These are phyloP conservation scores for Capsella bursapastoris DNA, from an alignment of 345 rosid genomes.

Conservation along the genomic window DNA sequence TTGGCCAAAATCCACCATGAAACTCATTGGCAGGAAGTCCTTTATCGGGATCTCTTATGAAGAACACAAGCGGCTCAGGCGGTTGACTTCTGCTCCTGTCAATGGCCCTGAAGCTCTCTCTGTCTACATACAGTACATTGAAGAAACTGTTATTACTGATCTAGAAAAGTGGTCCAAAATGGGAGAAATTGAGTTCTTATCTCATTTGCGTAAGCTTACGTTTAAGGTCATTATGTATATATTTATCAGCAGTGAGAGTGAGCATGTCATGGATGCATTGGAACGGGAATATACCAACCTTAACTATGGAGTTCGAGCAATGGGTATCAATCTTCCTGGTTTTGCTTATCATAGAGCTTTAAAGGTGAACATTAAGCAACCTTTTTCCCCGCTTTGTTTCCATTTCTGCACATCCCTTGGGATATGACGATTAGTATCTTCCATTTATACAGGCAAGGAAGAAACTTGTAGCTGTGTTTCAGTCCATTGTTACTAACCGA, in stretches of 20 bases:
- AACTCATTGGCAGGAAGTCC: slow-evolving; percentile 80
- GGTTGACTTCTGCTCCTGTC: slow-evolving; percentile 74
- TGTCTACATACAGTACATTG: slow-evolving; percentile 62
- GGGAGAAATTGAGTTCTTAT: slow-evolving; percentile 71
- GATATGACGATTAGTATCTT: neutral
- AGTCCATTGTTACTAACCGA: slow-evolving; percentile 62
- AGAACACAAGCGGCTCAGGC: slow-evolving; percentile 88
- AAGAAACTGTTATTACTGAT: slow-evolving; percentile 57
- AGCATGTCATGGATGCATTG: slow-evolving; percentile 60
- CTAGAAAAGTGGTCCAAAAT: slow-evolving; percentile 69
- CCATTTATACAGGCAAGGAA: slow-evolving; percentile 44
- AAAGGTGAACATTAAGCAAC: slow-evolving; percentile 51
- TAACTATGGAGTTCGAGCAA: slow-evolving; percentile 81
- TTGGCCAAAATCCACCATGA: slow-evolving; percentile 72
- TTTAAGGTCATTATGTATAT: slow-evolving; percentile 80
- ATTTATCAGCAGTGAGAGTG: slow-evolving; percentile 77
- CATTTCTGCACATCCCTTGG: neutral
- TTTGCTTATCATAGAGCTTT: slow-evolving; percentile 82
- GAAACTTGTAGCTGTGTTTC: slow-evolving; percentile 64
- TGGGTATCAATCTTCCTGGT: slow-evolving; percentile 89
- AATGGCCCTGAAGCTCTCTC: slow-evolving; percentile 84
- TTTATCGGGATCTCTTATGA: slow-evolving; percentile 69
- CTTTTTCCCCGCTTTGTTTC: neutral
- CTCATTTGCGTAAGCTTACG: slow-evolving; percentile 76
- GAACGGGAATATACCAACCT: slow-evolving; percentile 78